phyloP scores from a whole-genome alignment of 768 basidiomycete species.

The Paxillus ammoniavirescens region DNA sequence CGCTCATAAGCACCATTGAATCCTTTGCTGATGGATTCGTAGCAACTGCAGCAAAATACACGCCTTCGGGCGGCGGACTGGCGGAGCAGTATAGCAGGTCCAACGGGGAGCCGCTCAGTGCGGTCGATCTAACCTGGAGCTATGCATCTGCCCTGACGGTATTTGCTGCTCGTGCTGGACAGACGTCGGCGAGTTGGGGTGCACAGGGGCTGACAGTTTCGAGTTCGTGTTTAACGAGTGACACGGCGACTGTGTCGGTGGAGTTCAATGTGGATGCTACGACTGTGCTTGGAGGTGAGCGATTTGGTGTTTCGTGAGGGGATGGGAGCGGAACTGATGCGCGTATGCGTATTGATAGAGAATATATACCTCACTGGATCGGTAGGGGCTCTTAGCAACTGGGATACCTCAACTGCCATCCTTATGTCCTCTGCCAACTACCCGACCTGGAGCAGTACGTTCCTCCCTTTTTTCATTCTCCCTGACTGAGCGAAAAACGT shows the following conservation, averaged over 20 bases:
- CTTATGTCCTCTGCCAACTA: conserved; percentile 54
- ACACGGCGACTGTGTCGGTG: conserved; percentile 41
- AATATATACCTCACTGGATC: conserved; percentile 69
- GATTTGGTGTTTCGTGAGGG: not conserved
- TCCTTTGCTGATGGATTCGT: conserved; percentile 68
- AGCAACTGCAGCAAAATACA: conserved; percentile 54
- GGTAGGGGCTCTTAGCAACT: conserved; percentile 51
- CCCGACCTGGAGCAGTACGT: conserved; percentile 69
- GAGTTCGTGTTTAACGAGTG: conserved; percentile 39
- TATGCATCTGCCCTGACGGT: conserved; percentile 69
- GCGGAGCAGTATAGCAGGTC: conserved; percentile 60
- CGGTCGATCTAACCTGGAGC: conserved; percentile 72
- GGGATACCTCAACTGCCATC: conserved; percentile 61
- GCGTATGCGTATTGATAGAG: conserved; percentile 37
- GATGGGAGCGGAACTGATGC: not conserved
- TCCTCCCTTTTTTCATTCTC: conserved; percentile 1
- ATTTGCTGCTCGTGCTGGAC: conserved; percentile 56
- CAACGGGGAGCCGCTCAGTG: conserved; percentile 55
- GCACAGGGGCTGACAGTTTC: conserved; percentile 57
- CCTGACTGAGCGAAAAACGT: conserved; percentile 7
- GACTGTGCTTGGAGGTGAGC: conserved; percentile 55
- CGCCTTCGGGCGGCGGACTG: conserved; percentile 58
- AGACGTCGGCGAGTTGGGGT: conserved; percentile 58
- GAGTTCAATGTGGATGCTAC: conserved; percentile 65
- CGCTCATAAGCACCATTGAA: conserved; percentile 47